Conservation (phyloP, 106 monocot genomes). For the Allium fistulosum region DNA sequence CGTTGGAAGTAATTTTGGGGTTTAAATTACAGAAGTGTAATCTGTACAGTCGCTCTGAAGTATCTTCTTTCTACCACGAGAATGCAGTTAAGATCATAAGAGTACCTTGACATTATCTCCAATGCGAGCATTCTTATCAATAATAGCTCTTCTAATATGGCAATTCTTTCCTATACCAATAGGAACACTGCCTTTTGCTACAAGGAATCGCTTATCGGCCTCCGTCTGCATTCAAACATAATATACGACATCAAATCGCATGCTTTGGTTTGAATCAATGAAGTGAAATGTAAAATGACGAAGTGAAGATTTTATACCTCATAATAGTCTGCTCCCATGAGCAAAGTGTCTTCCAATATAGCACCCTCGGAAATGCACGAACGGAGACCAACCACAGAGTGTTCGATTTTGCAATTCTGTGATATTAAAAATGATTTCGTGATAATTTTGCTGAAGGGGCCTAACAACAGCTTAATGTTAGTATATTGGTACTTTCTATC, state of each 20-base stretch:
- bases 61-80: no score
- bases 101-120: slow-evolving; percentile 90
- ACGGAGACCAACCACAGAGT: slow-evolving; percentile 89
- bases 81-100: no score
- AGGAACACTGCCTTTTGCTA: slow-evolving; percentile 68
- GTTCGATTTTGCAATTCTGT: slow-evolving; percentile 88
- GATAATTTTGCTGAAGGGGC: no score
- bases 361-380: slow-evolving; percentile 96
- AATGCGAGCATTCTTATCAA: slow-evolving; percentile 64
- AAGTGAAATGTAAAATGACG: no score
- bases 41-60: no score
- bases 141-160: slow-evolving; percentile 84
- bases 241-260: neutral
- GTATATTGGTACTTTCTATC: no score
- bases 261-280: no score
- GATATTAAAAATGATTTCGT: neutral
- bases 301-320: slow-evolving; percentile 42
- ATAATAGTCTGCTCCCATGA: slow-evolving; percentile 99
- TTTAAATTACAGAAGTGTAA: no score
- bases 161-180: slow-evolving; percentile 91
- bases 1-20: no score
- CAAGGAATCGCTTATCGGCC: slow-evolving; percentile 54
- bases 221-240: slow-evolving; percentile 48
- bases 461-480: no score
- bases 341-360: slow-evolving; percentile 73